A percentile compares a stretch with the other conserved stretches of the same genome.
phyloP scores from a whole-genome alignment of 139 green algal genomes.

The Chlorella vulgaris region DNA sequence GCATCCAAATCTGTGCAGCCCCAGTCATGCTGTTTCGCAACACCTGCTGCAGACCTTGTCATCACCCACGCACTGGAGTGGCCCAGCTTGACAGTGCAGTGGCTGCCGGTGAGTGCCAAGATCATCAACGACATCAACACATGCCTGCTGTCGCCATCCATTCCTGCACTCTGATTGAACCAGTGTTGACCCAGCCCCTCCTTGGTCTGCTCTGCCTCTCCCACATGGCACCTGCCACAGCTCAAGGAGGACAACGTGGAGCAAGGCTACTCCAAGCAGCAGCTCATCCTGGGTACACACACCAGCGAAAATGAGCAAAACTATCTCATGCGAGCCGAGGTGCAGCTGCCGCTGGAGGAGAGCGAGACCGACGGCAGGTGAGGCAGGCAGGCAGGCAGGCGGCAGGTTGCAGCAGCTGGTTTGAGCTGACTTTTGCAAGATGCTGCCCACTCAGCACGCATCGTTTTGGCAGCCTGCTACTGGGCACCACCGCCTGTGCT shows the following conservation, averaged over 20 bases:
- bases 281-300: constrained; percentile 97
- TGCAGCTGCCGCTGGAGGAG: constrained; percentile 92
- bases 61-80: constrained; percentile 99
- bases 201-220: too few relatives aligned
- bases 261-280: constrained; percentile 84
- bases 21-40: not conserved
- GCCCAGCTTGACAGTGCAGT: constrained; percentile 98
- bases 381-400: constrained; percentile 16
- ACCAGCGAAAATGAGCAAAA: constrained; percentile 98
- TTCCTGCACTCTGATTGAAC: too few relatives aligned
- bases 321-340: constrained; percentile 97
- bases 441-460: too few relatives aligned
- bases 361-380: constrained; percentile 73
- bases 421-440: too few relatives aligned
- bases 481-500: too few relatives aligned
- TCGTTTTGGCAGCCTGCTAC: too few relatives aligned
- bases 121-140: too few relatives aligned
- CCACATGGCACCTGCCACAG: not conserved
- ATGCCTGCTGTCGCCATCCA: too few relatives aligned
- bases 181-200: too few relatives aligned
- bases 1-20: too few relatives aligned
- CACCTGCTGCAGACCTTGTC: constrained; percentile 89
- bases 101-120: constrained; percentile 89
- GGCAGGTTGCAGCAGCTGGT: too few relatives aligned
- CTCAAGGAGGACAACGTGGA: constrained; percentile 43